Evolutionary conservation across 1,139 yeast genomes (phyloP), one percentile per base, ranked within the genome.

Genomic region (Suhomyces coccinellae): DNA sequence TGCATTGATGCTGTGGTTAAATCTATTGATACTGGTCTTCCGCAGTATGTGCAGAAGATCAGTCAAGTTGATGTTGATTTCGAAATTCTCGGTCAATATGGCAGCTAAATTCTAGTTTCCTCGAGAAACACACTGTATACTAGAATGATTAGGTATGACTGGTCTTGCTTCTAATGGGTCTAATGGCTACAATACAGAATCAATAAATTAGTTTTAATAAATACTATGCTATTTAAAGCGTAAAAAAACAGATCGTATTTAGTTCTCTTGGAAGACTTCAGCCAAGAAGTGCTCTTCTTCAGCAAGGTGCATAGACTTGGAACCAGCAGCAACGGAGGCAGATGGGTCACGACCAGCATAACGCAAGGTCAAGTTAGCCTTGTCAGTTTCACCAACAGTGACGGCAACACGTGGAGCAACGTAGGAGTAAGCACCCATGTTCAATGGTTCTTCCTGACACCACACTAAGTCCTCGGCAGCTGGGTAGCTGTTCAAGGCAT

Each of bases 371-470:
- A 70, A 62, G 59, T 73, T 82, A 63, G 77, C 71, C 51, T 77
- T 74, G 43, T 81, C 80, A 49, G 96, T 86, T 72, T 88, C 88
- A 53, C 77, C 78, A 66, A 93, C 70, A 38, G 85, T 78, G 40
- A 96, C 87, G 50, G 74, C 71, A 49, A 93, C 69, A 75, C 99
- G 87, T 66, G 97, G 99, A 52, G 78, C 75, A 49, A 77, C 90
- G 62, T 65, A 89, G 32, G 85, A 65, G 87, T 87, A 91, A 43
- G 88, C 75, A 71, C 99, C 99, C 85, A 93, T 93, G 76, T 95
- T 95, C 73, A 93, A 80, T 58, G 99, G 99, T 77, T 95, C 99
- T 76, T 95, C 99, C 77, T 95, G 99, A 71, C 95, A 86, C 95
- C 95, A 95, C 39, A 90, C 95, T 58, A 95, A 74, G 66, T 95